These are phyloP conservation scores for Aspergillus texensis DNA, from an alignment of 2,329 filamentous ascomycete species.

Conservation along the genomic window DNA sequence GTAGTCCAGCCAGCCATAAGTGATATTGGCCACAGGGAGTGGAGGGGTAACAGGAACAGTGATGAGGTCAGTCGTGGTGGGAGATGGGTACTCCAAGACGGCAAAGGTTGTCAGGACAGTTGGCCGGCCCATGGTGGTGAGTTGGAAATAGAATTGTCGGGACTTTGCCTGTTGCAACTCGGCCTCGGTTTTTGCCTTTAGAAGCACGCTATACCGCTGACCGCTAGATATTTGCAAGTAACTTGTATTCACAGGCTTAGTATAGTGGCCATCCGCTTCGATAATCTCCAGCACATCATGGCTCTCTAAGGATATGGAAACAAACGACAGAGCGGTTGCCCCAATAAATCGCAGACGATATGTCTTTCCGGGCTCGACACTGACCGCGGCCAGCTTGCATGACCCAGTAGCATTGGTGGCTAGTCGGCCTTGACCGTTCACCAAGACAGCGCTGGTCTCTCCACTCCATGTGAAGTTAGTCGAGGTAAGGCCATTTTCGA, in stretches of 20 bases:
- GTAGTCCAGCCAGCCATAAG: not conserved
- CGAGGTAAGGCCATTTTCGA: not conserved
- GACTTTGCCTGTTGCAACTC: not conserved
- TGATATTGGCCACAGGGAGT: not conserved
- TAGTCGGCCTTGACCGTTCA: not conserved
- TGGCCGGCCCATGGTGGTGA: not conserved
- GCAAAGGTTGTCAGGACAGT: not conserved
- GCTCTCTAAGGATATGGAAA: not conserved
- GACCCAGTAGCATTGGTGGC: not conserved
- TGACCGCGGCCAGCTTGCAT: not conserved
- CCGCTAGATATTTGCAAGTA: not conserved
- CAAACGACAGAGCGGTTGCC: not conserved
- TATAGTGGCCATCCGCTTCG: not conserved
- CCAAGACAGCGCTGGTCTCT: not conserved
- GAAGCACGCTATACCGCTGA: not conserved
- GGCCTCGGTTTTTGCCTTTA: not conserved
- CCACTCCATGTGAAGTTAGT: not conserved
- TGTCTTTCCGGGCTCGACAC: not conserved
- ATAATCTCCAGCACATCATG: not conserved
- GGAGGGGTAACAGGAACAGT: not conserved
- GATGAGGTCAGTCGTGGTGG: not conserved
- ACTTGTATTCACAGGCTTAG: not conserved
- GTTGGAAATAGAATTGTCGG: not conserved
- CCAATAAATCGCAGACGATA: not conserved
- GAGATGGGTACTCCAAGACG: not conserved